Evolutionary conservation across 2,329 filamentous ascomycete genomes (phyloP), one percentile per base, ranked within the genome.

Genomic region (Scedosporium minutisporum): DNA sequence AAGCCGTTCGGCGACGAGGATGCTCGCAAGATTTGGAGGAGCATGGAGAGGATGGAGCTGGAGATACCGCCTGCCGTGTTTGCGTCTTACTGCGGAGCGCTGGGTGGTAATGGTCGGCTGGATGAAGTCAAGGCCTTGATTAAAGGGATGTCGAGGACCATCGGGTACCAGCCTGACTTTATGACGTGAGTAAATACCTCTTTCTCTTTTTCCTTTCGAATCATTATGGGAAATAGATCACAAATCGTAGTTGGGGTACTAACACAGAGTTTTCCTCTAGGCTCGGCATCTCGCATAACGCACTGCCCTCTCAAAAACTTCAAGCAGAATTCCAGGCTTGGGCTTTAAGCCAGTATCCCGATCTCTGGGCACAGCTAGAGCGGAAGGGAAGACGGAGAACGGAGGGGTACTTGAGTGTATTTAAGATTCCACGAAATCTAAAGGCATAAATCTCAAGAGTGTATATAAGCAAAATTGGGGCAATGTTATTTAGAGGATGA

Each of bases 221-320:
- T 16, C 3, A 12, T 9, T 2, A 46, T 18, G 42, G 3, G 16
- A 46, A 46, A 46, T 12, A 23, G 21, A 55, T 10, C 23, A 29
- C 12, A 16, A 23, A 29, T 25, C 23, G 21, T 12, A 38, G 6
- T 12, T 9, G 21, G 6, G 58, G 63, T 29, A 10, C 66, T 69
- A 53, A 38, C 21, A 16, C 16, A 3, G 16, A 6, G 3, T 10
- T n/a, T n/a, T 12, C 53, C 6, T 57, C 3, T 41, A 92, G 90
- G 33, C 78, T 96, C 58, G 91, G 87, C 16, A 83, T 87, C 27
- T 80, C 91, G 64, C 91, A 90, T 73, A 95, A 93, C 68, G 87
- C 85, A 9, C 81, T 91, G 2, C 86, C 84, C 2, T 84, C 82
- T 63, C 81, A 82, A 64, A 80, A 82, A 61, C 81, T 85, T 68